Conservation (phyloP, 2,329 filamentous ascomycete species). For the Neopestalotiopsis rosae region DNA sequence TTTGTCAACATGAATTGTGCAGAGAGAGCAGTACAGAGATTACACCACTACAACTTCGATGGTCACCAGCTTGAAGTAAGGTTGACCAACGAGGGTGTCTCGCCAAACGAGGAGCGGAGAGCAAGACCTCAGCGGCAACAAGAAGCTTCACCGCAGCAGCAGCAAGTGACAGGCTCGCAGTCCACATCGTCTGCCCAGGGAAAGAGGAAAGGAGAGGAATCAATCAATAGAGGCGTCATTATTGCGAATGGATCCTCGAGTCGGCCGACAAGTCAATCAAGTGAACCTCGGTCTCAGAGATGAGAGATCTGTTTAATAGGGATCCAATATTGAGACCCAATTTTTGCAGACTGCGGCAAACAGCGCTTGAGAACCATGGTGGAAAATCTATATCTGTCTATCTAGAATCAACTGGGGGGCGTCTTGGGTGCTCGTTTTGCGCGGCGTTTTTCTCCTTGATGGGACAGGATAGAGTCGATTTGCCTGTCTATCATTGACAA, state of each 20-base stretch:
- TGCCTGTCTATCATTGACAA: no score
- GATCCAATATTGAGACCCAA: no score
- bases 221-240: slow-evolving; percentile 19
- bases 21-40: slow-evolving; percentile 30
- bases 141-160: slow-evolving; percentile 16
- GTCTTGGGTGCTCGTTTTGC: no score
- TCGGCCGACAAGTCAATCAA: slow-evolving; percentile 10
- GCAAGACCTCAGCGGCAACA: background rate
- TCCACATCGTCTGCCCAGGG: slow-evolving; percentile 6
- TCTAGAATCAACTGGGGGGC: no score
- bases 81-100: slow-evolving; percentile 35
- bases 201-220: slow-evolving; percentile 19
- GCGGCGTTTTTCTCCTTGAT: no score
- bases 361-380: no score
- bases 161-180: slow-evolving; percentile 27
- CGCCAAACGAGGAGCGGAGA: slow-evolving; percentile 27
- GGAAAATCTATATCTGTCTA: no score
- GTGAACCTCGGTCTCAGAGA: background rate
- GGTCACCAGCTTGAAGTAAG: slow-evolving; percentile 30
- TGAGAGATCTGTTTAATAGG: background rate
- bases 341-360: no score
- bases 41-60: slow-evolving; percentile 32
- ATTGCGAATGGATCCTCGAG: slow-evolving; percentile 21
- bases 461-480: no score
- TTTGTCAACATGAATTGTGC: slow-evolving; percentile 34